phyloP scores from a whole-genome alignment of 306 rosid species.

The Dalbergia oliveri region DNA sequence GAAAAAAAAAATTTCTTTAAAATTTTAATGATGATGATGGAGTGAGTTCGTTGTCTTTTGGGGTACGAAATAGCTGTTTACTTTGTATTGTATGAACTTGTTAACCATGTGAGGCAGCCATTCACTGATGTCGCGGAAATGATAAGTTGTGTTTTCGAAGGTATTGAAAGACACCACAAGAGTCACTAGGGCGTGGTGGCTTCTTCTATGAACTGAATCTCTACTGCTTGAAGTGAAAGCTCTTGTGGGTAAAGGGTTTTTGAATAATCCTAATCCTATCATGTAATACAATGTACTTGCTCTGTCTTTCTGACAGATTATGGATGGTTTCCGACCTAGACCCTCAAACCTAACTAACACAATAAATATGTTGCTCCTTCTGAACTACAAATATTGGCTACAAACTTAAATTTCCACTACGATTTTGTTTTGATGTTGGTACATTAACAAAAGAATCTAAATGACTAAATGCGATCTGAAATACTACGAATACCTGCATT shows the following conservation, averaged over 20 bases:
- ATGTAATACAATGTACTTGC: not conserved
- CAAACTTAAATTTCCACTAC: not conserved
- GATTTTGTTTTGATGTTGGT: not conserved
- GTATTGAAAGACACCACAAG: too few species aligned
- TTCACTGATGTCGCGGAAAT: not conserved
- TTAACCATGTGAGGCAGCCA: not conserved
- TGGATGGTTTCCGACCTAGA: not conserved
- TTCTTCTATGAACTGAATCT: too few species aligned
- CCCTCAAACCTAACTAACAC: not conserved
- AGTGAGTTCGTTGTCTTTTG: not conserved
- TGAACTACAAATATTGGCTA: not conserved
- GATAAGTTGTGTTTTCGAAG: too few species aligned
- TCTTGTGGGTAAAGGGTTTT: slow-evolving; percentile 5
- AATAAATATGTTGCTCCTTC: not conserved
- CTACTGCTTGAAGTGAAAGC: too few species aligned
- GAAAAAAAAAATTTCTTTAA: not conserved
- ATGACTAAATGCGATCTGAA: not conserved
- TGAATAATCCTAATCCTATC: slow-evolving; percentile 4
- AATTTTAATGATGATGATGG: not conserved
- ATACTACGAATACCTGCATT: not conserved
- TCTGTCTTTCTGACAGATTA: not conserved
- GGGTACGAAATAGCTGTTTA: not conserved
- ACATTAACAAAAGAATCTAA: not conserved
- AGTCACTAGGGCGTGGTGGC: too few species aligned
- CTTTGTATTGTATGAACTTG: not conserved